Conservation (phyloP, 164 flowering plant species). For the Protea cynaroides region DNA sequence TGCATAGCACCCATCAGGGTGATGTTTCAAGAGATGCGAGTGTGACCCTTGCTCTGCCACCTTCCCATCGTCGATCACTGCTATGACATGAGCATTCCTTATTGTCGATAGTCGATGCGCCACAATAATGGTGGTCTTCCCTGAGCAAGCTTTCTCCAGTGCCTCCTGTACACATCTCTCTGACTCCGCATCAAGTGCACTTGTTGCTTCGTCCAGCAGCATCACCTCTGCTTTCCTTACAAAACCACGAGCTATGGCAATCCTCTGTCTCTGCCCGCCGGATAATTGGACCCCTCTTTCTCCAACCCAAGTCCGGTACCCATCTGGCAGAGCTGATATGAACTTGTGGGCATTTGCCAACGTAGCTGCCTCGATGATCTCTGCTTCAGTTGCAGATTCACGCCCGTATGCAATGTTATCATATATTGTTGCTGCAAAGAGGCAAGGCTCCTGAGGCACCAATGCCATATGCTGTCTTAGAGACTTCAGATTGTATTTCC, state of each 20-base stretch:
- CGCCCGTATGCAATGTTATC: slow-evolving; percentile 91
- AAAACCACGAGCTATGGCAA: slow-evolving; percentile 87
- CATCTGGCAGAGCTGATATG: slow-evolving; percentile 81
- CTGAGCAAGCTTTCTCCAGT: slow-evolving; percentile 66
- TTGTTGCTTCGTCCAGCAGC: slow-evolving; percentile 96
- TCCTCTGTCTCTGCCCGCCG: slow-evolving; percentile 95
- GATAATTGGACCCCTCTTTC: slow-evolving; percentile 90
- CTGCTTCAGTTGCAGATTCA: slow-evolving; percentile 75
- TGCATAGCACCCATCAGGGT: slow-evolving; percentile 84
- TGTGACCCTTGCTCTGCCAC: slow-evolving; percentile 96
- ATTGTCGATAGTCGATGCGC: slow-evolving; percentile 91
- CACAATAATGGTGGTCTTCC: slow-evolving; percentile 76
- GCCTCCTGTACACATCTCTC: slow-evolving; percentile 88
- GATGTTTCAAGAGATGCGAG: slow-evolving; percentile 70
- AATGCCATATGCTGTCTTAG: slow-evolving; percentile 68
- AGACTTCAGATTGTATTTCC: slow-evolving; percentile 80
- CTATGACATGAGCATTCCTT: slow-evolving; percentile 78
- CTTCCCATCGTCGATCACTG: slow-evolving; percentile 92
- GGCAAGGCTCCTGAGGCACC: slow-evolving; percentile 94
- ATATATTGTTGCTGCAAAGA: slow-evolving; percentile 68
- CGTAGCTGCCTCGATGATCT: slow-evolving; percentile 81
- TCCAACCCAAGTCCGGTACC: slow-evolving; percentile 83
- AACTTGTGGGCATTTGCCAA: slow-evolving; percentile 86
- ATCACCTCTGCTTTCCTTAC: slow-evolving; percentile 66
- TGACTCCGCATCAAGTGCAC: slow-evolving; percentile 93